Evolutionary conservation across 2,329 filamentous ascomycete species (phyloP), one percentile per base, ranked within the genome.

Genomic region (Talaromyces verruculosus): DNA sequence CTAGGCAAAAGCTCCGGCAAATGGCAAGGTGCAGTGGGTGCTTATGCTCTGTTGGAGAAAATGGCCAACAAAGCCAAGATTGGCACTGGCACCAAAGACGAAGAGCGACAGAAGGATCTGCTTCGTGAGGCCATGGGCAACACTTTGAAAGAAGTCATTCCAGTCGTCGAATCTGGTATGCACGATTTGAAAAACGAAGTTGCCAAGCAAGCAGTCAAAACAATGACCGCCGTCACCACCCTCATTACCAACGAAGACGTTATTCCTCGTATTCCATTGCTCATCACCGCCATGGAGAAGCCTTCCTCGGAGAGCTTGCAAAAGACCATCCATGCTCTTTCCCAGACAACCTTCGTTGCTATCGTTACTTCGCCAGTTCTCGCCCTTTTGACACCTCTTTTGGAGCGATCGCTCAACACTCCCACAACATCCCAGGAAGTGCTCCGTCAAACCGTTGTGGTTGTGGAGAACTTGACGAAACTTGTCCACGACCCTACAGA

Each of bases 171-270:
- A 81, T 85, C 84, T 63, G 92, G 92, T 72, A 98, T 99, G 94
- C 93, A 97, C 81, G 95, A 99, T 77, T 84, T 99, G 76, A 99
- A 99, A 85, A 75, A 83, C 58, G 95, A 98, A 75, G 85, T 88
- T 64, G 80, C 82, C 78, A 98, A 97, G 83, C 91, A 96, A 82
- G 89, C 95, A n/a, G 83, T 91, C 75, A 89, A 91, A 79, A 92
- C 94, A 59, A 98, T 99, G 94, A 91, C 87, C 73, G 91, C 92
- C 41, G 84, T 99, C 64, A 96, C 93, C 2, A 90, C 89, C 8
- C 87, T 99, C 17, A 86, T 99, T 58, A 93, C 93, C 75, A 99
- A 99, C 84, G 95, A 99, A 82, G 95, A 99, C 78, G 93, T 99
- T 64, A 90, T 91, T 28, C 93, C 94, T 57, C 88, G 93, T 73